Conservation (phyloP, 257 asterid species). For the Solanum appendiculatum region DNA sequence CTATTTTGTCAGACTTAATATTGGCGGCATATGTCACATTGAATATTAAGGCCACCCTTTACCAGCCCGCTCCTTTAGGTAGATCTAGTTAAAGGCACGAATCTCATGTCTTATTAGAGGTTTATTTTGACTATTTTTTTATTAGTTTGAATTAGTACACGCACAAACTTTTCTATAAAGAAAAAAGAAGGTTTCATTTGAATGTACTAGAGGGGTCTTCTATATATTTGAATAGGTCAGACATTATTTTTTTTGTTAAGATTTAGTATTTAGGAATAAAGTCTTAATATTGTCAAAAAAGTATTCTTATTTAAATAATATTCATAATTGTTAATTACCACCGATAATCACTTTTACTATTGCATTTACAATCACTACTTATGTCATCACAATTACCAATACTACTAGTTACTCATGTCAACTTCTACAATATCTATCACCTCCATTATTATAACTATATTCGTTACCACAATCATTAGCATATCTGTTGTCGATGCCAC, state of each 20-base stretch:
- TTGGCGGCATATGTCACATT: not conserved
- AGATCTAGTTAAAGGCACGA: not conserved
- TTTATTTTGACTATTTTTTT: not conserved
- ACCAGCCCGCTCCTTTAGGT: not conserved
- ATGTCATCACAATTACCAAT: not conserved
- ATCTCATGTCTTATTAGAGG: not conserved
- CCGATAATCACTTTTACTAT: not conserved
- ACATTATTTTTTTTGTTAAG: not conserved
- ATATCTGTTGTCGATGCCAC: not conserved
- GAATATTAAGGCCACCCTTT: not conserved
- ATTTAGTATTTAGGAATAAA: too few species aligned
- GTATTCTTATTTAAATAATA: too few species aligned
- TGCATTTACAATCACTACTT: not conserved
- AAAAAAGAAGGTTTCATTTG: not conserved
- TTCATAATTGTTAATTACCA: not conserved
- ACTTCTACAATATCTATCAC: too few species aligned
- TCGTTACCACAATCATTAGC: not conserved
- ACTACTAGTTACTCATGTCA: not conserved
- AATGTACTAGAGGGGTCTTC: not conserved
- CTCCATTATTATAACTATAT: too few species aligned
- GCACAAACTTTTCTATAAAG: too few species aligned
- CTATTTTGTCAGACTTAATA: not conserved
- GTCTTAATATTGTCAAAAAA: too few species aligned
- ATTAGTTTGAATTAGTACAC: not conserved
- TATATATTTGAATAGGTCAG: not conserved